Percentiles rank a stretch among this genome's conserved stretches.
phyloP scores from a whole-genome alignment of 2,329 filamentous ascomycete species.

The Sporothrix curviconia region DNA sequence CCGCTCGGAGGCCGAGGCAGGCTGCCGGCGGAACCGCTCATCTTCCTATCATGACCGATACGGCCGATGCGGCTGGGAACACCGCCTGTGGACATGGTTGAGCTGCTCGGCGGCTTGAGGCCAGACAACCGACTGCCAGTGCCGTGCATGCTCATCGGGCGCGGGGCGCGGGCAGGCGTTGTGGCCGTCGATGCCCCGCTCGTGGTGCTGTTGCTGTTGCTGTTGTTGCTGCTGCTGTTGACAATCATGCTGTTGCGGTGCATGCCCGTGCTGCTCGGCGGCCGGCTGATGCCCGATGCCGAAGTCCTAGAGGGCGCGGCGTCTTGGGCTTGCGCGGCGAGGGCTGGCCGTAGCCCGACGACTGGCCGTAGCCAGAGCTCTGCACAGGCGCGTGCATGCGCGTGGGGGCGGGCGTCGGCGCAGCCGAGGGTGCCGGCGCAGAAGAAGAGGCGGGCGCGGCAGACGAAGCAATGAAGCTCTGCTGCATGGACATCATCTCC shows the following conservation, averaged over 20 bases:
- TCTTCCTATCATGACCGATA: slow-evolving; percentile 39
- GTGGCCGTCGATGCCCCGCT: slow-evolving; percentile 18
- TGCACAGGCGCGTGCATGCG: not conserved
- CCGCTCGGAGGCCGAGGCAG: slow-evolving; percentile 46
- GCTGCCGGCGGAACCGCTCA: slow-evolving; percentile 33
- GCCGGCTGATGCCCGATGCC: slow-evolving; percentile 19
- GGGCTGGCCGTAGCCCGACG: not conserved
- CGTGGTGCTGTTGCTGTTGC: slow-evolving; percentile 2
- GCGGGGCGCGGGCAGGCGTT: slow-evolving; percentile 19
- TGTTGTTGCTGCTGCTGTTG: not conserved
- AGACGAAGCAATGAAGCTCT: slow-evolving; percentile 34
- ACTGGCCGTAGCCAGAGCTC: slow-evolving; percentile 2
- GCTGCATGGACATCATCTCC: slow-evolving; percentile 68
- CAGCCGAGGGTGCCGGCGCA: not conserved
- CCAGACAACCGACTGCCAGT: slow-evolving; percentile 35
- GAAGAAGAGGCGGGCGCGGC: slow-evolving; percentile 7
- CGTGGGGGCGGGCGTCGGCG: not conserved
- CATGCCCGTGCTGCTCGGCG: slow-evolving; percentile 9
- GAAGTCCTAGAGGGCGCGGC: slow-evolving; percentile 15
- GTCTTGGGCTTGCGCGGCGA: slow-evolving; percentile 15
- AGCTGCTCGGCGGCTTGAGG: slow-evolving; percentile 52
- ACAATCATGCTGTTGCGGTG: slow-evolving; percentile 19
- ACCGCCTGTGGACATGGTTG: slow-evolving; percentile 24
- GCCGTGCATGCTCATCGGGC: slow-evolving; percentile 20
- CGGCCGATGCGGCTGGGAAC: slow-evolving; percentile 43